Conservation (phyloP, 139 green algal species). For the Closterium sp. region DNA sequence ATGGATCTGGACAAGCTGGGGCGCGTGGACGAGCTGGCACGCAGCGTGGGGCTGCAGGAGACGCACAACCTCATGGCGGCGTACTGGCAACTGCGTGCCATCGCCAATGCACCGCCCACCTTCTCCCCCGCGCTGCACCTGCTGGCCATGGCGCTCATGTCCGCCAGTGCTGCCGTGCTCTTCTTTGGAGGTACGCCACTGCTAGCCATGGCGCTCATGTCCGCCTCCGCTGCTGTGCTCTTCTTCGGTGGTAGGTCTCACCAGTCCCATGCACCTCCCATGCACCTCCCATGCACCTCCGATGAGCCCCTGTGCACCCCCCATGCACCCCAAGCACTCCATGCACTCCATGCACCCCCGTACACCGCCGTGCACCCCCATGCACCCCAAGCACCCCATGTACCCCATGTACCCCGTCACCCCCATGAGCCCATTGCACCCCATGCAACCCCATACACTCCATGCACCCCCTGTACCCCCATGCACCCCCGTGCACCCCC, state of each 20-base stretch:
- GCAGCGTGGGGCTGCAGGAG: not conserved
- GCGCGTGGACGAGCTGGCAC: not conserved
- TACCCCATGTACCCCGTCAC: too few relatives aligned
- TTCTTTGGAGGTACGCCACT: not conserved
- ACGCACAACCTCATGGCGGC: not conserved
- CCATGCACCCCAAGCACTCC: too few relatives aligned
- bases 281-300: too few relatives aligned
- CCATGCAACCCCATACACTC: too few relatives aligned
- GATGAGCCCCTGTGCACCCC: too few relatives aligned
- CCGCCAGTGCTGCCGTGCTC: not conserved
- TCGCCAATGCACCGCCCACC: not conserved
- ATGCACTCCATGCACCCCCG: too few relatives aligned
- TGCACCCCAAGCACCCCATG: too few relatives aligned
- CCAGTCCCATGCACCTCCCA: not conserved
- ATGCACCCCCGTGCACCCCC: too few relatives aligned
- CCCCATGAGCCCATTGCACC: too few relatives aligned
- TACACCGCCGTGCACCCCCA: too few relatives aligned
- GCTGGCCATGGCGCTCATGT: not conserved
- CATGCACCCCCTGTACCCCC: too few relatives aligned
- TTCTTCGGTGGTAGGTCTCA: constrained; percentile 15
- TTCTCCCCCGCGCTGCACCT: not conserved
- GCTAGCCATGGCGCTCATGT: not conserved
- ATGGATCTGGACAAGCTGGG: constrained; percentile 19
- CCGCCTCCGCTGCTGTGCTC: not conserved
- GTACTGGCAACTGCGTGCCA: not conserved